Evolutionary conservation across 164 flowering plant species (phyloP), one percentile per base, ranked within the genome.

Genomic region (Annona squamosa): DNA sequence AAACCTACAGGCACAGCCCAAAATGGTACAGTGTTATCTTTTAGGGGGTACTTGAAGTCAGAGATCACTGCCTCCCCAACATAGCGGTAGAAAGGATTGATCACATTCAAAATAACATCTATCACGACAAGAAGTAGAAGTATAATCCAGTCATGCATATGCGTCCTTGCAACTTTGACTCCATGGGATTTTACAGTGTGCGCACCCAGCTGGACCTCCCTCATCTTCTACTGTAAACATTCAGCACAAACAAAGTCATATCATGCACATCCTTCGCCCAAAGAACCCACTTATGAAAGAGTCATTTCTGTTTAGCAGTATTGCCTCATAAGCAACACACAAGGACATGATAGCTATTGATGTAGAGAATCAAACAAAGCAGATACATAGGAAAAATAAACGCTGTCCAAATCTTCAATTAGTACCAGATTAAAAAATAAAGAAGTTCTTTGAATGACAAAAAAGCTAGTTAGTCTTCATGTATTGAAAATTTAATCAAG

Each of bases 61-160:
- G 84, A 77, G 91, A 94, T 85, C 97, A 91, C 90, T 12, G 84
- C 90, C 77, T 81, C 81, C 73, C 98, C 98, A 73, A 92, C 97
- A 82, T 85, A 94, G 59, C 97, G 89, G 73, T 94, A 89, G 82
- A 92, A 94, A 75, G 98, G 97, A 71, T 89, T 88, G 45, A 94
- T 90, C 1, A 89, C 74, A 76, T 89, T 89, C 85, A 94, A 75
- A 68, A 76, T 68, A 67, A 78, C 75, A 52, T 82, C 91, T 71
- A 92, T 77, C 46, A 81, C 87, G 79, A 77, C 82, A 57, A 94
- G 92, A 77, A 92, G 86, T 13, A 87, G 0, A 45, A 94, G 90
- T 76, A 90, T 90, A 61, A 90, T 74, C 98, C 98, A 94, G 75
- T 94, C 97, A 76, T 89, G 88, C 91, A 83, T 88, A 80, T 92